Evolutionary conservation across 1,139 yeast genomes (phyloP).

Genomic region (Kurtzmaniella natalensis): DNA sequence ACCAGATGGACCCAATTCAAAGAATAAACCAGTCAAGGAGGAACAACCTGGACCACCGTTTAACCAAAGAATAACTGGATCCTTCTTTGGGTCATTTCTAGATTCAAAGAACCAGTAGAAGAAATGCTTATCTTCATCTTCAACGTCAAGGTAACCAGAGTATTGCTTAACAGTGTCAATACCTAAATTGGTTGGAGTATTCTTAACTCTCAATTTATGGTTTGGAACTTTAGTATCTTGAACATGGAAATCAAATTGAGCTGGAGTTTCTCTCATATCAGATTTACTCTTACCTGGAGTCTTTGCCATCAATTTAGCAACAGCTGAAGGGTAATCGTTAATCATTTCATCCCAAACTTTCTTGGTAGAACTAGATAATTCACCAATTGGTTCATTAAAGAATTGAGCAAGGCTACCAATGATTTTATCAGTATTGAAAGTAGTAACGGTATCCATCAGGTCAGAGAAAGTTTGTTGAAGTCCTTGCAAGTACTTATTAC

Average conservation of each 20-base stretch:
- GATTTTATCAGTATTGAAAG: slow-evolving; percentile 16
- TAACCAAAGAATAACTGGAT: slow-evolving; percentile 43
- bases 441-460: neutral
- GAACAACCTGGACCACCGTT: slow-evolving; percentile 48
- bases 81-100: slow-evolving; percentile 41
- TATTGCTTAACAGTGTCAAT: slow-evolving; percentile 77
- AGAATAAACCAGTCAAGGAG: slow-evolving; percentile 39
- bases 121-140: slow-evolving; percentile 75
- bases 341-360: slow-evolving; percentile 60
- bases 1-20: slow-evolving; percentile 41
- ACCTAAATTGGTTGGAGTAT: slow-evolving; percentile 58
- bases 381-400: slow-evolving; percentile 44
- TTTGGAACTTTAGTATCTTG: slow-evolving; percentile 41
- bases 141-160: slow-evolving; percentile 84
- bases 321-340: slow-evolving; percentile 49
- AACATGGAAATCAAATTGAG: slow-evolving; percentile 57
- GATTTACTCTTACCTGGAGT: slow-evolving; percentile 43
- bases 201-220: slow-evolving; percentile 60
- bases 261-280: slow-evolving; percentile 22
- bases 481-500: slow-evolving; percentile 14
- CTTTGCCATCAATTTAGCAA: slow-evolving; percentile 44
- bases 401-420: slow-evolving; percentile 27
- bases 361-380: slow-evolving; percentile 46
- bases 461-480: slow-evolving; percentile 22
- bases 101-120: slow-evolving; percentile 44